Evolutionary conservation across 2,329 filamentous ascomycete genomes (phyloP).

Genomic region (Fusarium sp.): DNA sequence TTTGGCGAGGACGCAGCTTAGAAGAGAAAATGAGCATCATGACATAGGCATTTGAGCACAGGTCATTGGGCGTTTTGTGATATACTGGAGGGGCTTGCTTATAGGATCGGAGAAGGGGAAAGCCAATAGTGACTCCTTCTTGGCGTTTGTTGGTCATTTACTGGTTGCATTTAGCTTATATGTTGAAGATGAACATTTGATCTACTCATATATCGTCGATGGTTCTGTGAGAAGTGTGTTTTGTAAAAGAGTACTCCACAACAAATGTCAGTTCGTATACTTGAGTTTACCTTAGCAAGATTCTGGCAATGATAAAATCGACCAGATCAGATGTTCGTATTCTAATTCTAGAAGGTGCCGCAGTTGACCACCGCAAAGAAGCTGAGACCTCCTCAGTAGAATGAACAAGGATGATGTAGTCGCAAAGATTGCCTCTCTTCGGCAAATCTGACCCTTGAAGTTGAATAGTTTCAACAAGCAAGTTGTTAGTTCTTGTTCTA

Average conservation of each 20-base stretch:
- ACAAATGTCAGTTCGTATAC: slow-evolving; percentile 8
- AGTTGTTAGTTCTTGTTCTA: not conserved
- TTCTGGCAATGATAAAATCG: not conserved
- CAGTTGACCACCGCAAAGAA: slow-evolving; percentile 17
- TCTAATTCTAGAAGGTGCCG: slow-evolving; percentile 22
- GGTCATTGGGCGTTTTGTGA: slow-evolving; percentile 34
- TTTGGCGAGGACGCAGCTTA: slow-evolving; percentile 45
- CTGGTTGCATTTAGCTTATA: slow-evolving; percentile 17
- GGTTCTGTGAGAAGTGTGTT: not conserved
- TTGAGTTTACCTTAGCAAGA: not conserved
- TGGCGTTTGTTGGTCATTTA: slow-evolving; percentile 30
- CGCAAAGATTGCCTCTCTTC: slow-evolving; percentile 10
- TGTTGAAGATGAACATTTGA: slow-evolving; percentile 12
- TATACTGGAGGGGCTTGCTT: slow-evolving; percentile 22
- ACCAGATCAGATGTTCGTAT: not conserved
- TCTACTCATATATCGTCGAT: not conserved
- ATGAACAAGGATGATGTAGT: not conserved
- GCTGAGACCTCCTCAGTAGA: slow-evolving; percentile 1
- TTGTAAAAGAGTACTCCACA: not conserved
- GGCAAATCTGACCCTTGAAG: not conserved
- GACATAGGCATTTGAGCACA: slow-evolving; percentile 25
- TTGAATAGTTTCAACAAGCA: not conserved
- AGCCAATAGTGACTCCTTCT: slow-evolving; percentile 15
- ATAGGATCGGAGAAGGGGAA: slow-evolving; percentile 18
- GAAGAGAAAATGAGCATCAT: slow-evolving; percentile 24